phyloP scores from a whole-genome alignment of 345 rosid genomes.

The Mangifera indica region DNA sequence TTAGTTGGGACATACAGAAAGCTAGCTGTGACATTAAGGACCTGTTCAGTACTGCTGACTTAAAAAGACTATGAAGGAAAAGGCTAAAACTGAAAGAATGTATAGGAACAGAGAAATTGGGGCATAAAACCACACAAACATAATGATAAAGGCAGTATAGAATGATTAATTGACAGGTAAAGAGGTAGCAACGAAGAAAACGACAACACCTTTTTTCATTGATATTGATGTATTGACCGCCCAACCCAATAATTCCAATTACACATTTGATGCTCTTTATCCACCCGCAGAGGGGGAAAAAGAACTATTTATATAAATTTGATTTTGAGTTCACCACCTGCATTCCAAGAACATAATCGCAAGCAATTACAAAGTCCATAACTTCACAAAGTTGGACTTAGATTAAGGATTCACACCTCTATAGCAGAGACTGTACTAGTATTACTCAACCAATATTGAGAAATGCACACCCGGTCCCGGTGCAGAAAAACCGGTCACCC shows the following conservation, averaged over 20 bases:
- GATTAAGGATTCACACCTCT: slow-evolving; percentile 22
- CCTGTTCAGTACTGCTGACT: too few species aligned
- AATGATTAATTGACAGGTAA: not conserved
- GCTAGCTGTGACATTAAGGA: too few species aligned
- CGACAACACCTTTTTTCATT: not conserved
- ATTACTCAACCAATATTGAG: slow-evolving; percentile 13
- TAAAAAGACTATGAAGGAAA: not conserved
- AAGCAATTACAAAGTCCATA: not conserved
- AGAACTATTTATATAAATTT: slow-evolving; percentile 8
- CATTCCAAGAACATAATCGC: slow-evolving; percentile 11
- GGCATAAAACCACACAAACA: not conserved
- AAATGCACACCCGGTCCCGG: slow-evolving; percentile 15
- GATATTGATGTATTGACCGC: slow-evolving; percentile 20
- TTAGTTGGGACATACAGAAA: too few species aligned
- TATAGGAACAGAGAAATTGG: not conserved
- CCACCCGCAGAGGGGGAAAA: slow-evolving; percentile 4
- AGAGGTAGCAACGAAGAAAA: not conserved
- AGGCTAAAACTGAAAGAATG: not conserved
- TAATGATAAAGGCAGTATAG: not conserved
- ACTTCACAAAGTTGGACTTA: slow-evolving; percentile 12
- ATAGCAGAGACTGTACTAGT: slow-evolving; percentile 16
- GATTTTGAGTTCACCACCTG: slow-evolving; percentile 14
- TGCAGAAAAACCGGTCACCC: slow-evolving; percentile 13
- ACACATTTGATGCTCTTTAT: slow-evolving; percentile 28
- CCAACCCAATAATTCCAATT: slow-evolving; percentile 26